Evolutionary conservation across 2,329 filamentous ascomycete species (phyloP).

Genomic region (Aspergillus niger): DNA sequence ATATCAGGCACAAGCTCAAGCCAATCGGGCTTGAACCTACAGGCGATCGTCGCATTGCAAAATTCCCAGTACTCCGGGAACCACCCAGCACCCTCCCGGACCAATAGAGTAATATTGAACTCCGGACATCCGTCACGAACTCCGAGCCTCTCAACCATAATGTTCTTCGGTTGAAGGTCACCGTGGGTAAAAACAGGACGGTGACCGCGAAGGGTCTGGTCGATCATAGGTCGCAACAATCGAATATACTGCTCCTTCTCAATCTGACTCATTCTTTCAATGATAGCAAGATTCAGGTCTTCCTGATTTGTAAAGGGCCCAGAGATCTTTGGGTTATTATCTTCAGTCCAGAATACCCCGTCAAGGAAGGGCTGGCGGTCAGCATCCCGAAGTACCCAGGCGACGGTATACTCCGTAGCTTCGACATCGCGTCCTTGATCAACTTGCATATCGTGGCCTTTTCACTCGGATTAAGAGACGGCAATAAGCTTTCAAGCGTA

Average conservation of each 20-base stretch:
- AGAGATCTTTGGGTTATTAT: conserved; percentile 15
- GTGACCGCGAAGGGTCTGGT: conserved; percentile 20
- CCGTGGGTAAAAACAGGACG: conserved; percentile 21
- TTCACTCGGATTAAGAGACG: conserved; percentile 4
- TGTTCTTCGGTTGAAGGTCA: conserved; percentile 21
- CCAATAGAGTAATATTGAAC: conserved; percentile 11
- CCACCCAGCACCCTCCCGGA: conserved; percentile 22
- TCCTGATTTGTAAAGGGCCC: conserved; percentile 15
- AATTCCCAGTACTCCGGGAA: conserved; percentile 24
- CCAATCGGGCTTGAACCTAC: conserved; percentile 19
- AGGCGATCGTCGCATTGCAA: conserved; percentile 20
- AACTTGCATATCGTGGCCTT: conserved; percentile 13
- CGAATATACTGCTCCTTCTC: conserved; percentile 17
- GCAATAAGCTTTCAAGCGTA: not conserved
- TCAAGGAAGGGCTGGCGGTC: conserved; percentile 18
- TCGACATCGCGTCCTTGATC: conserved; percentile 10
- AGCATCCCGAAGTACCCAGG: conserved; percentile 20
- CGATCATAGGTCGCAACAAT: conserved; percentile 20
- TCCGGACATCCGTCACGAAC: not conserved
- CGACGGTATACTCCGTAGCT: conserved; percentile 19
- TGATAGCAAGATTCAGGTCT: conserved; percentile 13
- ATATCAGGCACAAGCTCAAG: conserved; percentile 18
- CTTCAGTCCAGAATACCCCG: conserved; percentile 19
- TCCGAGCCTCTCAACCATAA: conserved; percentile 17
- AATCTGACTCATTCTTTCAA: conserved; percentile 11